Evolutionary conservation across 108 stramenopile species (phyloP), one percentile per base, ranked within the genome.

Genomic region (Poteriospumella lacustris): DNA sequence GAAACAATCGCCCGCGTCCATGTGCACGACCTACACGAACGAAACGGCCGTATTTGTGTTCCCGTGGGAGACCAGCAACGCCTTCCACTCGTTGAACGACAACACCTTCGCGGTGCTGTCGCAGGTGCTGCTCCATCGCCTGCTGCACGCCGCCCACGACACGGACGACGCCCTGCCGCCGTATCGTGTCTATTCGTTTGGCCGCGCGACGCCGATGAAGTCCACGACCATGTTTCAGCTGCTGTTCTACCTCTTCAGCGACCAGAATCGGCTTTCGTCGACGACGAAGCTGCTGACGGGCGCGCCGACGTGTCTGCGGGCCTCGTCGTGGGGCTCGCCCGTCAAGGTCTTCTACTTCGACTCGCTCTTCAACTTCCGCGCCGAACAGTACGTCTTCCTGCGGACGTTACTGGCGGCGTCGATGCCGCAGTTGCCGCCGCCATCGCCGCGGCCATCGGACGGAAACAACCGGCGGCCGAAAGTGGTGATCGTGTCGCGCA

Each of bases 81-180:
- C 60, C 28, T 64, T 64, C 31, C 60, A 64, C 36, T 5, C 60
- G 3, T 64, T 64, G 31, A 64, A 64, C 36, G 60, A 64, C 31
- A 64, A 64, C 36, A 34, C 36, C 31, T 64, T 64, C 15, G 15
- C 60, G 3, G 36, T 64, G 31, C 28, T 64, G 9, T 19, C 60
- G 5, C 9, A 5, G 28, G 31, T 64, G 15, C 33, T 64, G 31
- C 36, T 64, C 33, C 60, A 64, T 12, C 24, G 36, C 36, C 9
- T 52, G 47, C 19, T n/a, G 15, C 9, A 52, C 47, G 15, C 47
- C 47, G 19, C 9, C 19, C 9, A 19, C 47, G 9, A 52, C 19
- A 19, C 47, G 47, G 19, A 15, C 47, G 47, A 19, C 9, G 19
- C 47, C 19, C 19, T 52, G 19, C 19, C 47, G 15, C 19, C 47